Conservation (phyloP, 2,329 filamentous ascomycete genomes). For the Neonectria coccinea region DNA sequence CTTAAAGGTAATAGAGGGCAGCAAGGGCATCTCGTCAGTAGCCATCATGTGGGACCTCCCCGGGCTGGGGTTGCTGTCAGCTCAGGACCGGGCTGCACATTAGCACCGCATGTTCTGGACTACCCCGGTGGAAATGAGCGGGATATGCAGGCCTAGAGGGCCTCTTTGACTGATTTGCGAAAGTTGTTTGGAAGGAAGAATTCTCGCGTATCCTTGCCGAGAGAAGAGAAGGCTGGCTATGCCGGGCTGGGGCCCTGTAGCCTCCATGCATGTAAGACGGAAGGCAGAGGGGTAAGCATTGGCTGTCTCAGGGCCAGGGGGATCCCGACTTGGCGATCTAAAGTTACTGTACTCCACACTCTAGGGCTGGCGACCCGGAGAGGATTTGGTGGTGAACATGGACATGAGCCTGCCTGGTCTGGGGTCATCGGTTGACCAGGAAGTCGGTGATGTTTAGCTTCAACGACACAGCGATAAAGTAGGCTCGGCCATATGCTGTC, state of each 20-base stretch:
- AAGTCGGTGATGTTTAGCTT: too few species aligned
- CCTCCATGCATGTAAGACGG: not conserved
- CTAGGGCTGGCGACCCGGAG: too few species aligned
- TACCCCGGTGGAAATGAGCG: not conserved
- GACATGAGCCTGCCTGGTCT: too few species aligned
- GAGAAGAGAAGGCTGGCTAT: slow-evolving; percentile 1
- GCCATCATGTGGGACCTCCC: not conserved
- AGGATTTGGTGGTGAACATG: too few species aligned
- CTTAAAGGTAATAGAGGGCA: not conserved
- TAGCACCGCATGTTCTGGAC: too few species aligned
- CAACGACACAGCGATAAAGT: too few species aligned
- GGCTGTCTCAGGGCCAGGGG: not conserved
- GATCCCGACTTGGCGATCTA: not conserved
- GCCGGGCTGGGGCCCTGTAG: not conserved
- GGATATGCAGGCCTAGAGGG: not conserved
- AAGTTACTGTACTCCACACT: too few species aligned
- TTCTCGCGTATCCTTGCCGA: not conserved
- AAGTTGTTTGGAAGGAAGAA: not conserved
- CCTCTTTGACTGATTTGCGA: not conserved
- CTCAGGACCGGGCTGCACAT: not conserved
- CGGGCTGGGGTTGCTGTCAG: not conserved
- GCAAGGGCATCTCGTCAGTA: not conserved
- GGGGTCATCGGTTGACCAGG: too few species aligned
- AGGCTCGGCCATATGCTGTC: too few species aligned
- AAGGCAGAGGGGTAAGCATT: not conserved